These are phyloP conservation scores for Intubia oerlemansii DNA, from an alignment of 2,329 filamentous ascomycete genomes.

Conservation along the genomic window DNA sequence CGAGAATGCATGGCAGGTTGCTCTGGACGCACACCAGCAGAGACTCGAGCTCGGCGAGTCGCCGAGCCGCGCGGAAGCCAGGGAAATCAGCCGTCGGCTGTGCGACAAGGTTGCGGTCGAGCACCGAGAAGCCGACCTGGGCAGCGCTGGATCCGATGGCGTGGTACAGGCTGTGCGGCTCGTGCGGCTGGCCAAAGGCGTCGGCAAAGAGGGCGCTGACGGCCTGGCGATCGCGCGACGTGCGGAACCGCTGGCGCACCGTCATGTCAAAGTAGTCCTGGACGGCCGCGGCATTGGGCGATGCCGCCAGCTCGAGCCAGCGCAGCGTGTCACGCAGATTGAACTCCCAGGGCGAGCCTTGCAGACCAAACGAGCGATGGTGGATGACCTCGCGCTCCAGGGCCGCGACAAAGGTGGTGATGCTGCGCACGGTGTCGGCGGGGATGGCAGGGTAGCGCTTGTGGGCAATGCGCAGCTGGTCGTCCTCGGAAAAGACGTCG, in stretches of 20 bases:
- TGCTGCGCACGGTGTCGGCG: constrained; percentile 33
- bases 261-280: constrained; percentile 64
- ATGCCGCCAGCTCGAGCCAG: constrained; percentile 51
- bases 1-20: constrained; percentile 73
- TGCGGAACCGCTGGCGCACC: constrained; percentile 75
- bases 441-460: constrained; percentile 51
- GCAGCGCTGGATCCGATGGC: constrained; percentile 42
- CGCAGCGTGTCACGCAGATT: constrained; percentile 79
- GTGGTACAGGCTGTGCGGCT: constrained; percentile 45
- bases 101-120: constrained; percentile 34
- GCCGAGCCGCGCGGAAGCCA: constrained; percentile 25
- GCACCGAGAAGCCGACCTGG: constrained; percentile 60
- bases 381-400: constrained; percentile 51
- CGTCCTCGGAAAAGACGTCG: constrained; percentile 64
- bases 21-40: constrained; percentile 72
- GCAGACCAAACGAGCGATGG: constrained; percentile 33
- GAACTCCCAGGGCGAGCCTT: constrained; percentile 80
- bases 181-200: constrained; percentile 34
- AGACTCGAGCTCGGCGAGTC: constrained; percentile 60
- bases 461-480: constrained; percentile 62
- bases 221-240: constrained; percentile 39
- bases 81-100: constrained; percentile 29
- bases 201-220: constrained; percentile 44
- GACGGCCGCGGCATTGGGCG: constrained; percentile 12
- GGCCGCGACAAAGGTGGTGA: constrained; percentile 65